Conservation (phyloP, 73 alveolate genomes). For the Paraurostyla sp. region DNA sequence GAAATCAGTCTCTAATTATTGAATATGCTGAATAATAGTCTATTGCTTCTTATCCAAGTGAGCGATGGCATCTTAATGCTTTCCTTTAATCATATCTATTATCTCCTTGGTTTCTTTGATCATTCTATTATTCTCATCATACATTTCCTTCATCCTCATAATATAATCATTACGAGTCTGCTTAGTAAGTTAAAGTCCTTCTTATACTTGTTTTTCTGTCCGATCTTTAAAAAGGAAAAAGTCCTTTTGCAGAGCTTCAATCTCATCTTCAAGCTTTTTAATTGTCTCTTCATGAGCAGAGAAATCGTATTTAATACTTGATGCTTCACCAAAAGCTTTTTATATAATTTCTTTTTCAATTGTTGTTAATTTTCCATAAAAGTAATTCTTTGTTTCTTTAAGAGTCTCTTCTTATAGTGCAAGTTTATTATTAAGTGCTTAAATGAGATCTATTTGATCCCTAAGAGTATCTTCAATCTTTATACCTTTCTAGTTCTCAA, state of each 20-base stretch:
- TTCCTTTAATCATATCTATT: conserved; percentile 49
- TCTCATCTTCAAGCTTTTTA: conserved; percentile 63
- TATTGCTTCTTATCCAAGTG: conserved; percentile 51
- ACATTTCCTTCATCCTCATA: conserved; percentile 59
- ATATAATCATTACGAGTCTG: conserved; percentile 56
- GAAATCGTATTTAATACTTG: conserved; percentile 53
- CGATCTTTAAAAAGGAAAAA: conserved; percentile 64
- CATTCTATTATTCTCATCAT: conserved; percentile 55
- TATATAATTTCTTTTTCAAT: conserved; percentile 46
- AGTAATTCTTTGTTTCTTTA: conserved; percentile 46
- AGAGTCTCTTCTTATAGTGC: conserved; percentile 30
- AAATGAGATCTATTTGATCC: conserved; percentile 66
- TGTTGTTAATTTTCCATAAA: conserved; percentile 23
- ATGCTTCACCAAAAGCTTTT: conserved; percentile 60
- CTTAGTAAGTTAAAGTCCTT: conserved; percentile 26
- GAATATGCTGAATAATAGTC: conserved; percentile 36
- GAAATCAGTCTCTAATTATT: conserved; percentile 50
- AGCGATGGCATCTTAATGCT: conserved; percentile 57
- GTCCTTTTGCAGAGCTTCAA: conserved; percentile 68
- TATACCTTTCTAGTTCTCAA: not conserved
- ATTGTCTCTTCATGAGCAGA: conserved; percentile 70
- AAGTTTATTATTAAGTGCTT: conserved; percentile 58
- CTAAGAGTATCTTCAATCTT: conserved; percentile 61
- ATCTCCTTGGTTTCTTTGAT: conserved; percentile 55
- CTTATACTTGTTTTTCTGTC: conserved; percentile 35